Evolutionary conservation across 2,329 filamentous ascomycete species (phyloP).

Genomic region (Raffaelea albimanens): DNA sequence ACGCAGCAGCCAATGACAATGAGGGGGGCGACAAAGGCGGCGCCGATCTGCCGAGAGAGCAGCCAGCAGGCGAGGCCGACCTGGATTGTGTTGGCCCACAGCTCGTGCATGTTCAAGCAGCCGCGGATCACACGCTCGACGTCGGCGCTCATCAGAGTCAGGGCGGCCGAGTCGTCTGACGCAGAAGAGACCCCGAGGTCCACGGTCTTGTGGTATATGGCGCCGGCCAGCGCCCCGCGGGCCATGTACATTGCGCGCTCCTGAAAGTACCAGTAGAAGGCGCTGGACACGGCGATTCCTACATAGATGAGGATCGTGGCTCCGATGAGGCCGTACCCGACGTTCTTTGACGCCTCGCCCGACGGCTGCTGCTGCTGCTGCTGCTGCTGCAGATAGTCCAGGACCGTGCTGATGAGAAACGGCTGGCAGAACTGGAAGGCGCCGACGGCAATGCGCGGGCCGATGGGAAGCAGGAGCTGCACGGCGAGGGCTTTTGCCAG

Average conservation of each 20-base stretch:
- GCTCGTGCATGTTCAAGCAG: constrained; percentile 16
- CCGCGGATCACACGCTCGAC: constrained; percentile 17
- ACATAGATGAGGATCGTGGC: constrained; percentile 27
- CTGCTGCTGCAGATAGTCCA: constrained; percentile 22
- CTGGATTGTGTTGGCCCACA: constrained; percentile 10
- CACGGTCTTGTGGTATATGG: neutral
- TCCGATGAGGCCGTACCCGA: constrained; percentile 30
- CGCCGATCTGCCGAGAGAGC: constrained; percentile 6
- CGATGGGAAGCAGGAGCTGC: constrained; percentile 2
- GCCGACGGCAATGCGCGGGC: constrained; percentile 16
- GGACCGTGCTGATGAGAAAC: constrained; percentile 20
- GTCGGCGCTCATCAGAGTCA: constrained; percentile 22
- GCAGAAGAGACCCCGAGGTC: no score
- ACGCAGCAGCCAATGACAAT: constrained; percentile 1
- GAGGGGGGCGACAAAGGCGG: constrained; percentile 8
- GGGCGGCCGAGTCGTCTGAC: constrained; percentile 8
- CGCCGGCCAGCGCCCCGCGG: neutral
- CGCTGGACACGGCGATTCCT: constrained; percentile 26
- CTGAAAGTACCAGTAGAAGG: constrained; percentile 25
- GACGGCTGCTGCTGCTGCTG: no score
- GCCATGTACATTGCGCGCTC: constrained; percentile 8
- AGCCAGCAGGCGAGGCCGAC: constrained; percentile 9
- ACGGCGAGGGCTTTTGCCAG: neutral
- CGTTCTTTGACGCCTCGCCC: constrained; percentile 1
- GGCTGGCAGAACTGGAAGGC: constrained; percentile 22